Evolutionary conservation across 768 basidiomycete genomes (phyloP).

Genomic region (Cyclocybe aegerita): DNA sequence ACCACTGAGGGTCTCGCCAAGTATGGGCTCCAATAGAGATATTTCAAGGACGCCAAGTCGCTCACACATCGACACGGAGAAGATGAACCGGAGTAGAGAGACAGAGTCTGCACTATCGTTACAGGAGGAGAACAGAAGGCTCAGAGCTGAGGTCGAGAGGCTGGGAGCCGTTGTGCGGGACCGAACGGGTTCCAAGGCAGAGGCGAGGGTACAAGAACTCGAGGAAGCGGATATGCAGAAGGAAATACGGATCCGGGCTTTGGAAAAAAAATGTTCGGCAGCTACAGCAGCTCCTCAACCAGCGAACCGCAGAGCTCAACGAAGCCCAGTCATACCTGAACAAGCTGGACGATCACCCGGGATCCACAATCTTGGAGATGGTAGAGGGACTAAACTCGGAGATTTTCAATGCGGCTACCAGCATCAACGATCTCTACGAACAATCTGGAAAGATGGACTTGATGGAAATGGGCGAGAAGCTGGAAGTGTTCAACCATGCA

Average conservation of each 20-base stretch:
- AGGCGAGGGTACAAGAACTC: neutral
- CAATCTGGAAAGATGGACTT: constrained; percentile 6
- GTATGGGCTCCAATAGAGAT: too few species aligned
- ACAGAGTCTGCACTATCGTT: too few species aligned
- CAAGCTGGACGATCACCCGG: constrained; percentile 16
- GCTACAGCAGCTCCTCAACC: constrained; percentile 1
- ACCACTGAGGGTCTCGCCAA: too few species aligned
- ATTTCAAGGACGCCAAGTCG: too few species aligned
- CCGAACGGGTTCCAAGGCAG: neutral
- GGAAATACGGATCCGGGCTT: neutral
- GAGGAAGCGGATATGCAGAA: constrained; percentile 1
- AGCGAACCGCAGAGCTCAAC: constrained; percentile 13
- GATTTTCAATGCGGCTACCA: constrained; percentile 21
- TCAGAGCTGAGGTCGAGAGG: too few species aligned
- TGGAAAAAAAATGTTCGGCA: neutral
- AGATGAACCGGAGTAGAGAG: too few species aligned
- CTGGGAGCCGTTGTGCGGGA: neutral
- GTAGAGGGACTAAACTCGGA: constrained; percentile 11
- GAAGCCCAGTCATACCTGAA: constrained; percentile 19
- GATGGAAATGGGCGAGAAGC: neutral
- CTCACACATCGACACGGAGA: too few species aligned
- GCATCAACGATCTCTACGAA: constrained; percentile 34
- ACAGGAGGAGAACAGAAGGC: too few species aligned
- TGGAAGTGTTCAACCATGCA: neutral
- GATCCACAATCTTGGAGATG: constrained; percentile 20